These are phyloP conservation scores for Pleoardoris graminearum DNA, from an alignment of 2,329 filamentous ascomycete species.

Conservation along the genomic window DNA sequence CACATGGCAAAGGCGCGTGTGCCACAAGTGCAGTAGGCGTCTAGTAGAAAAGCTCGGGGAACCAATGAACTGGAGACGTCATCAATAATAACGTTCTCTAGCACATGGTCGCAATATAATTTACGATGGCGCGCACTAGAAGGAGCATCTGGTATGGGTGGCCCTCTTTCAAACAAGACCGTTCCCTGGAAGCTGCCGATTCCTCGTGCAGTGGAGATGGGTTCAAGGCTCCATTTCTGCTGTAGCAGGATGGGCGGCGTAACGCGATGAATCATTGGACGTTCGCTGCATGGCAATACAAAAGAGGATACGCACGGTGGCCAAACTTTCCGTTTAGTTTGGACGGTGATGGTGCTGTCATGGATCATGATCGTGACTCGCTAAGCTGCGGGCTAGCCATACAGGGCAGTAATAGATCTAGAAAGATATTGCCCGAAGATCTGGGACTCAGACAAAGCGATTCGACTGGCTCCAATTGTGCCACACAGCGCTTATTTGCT, in stretches of 20 bases:
- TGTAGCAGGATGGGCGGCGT: slow-evolving; percentile 24
- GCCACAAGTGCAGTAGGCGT: neutral
- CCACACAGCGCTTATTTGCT: too few relatives aligned
- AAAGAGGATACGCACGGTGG: slow-evolving; percentile 23
- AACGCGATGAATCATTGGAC: slow-evolving; percentile 26
- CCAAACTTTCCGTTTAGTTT: slow-evolving; percentile 3
- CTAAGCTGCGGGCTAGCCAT: slow-evolving; percentile 19
- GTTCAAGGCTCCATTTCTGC: slow-evolving; percentile 26
- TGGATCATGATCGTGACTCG: slow-evolving; percentile 34
- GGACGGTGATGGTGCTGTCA: slow-evolving; percentile 35
- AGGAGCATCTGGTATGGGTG: slow-evolving; percentile 13
- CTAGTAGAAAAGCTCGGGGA: slow-evolving; percentile 12
- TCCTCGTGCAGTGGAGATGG: slow-evolving; percentile 32
- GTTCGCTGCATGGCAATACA: slow-evolving; percentile 25
- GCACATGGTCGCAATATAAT: slow-evolving; percentile 21
- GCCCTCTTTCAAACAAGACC: slow-evolving; percentile 32
- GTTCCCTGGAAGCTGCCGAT: slow-evolving; percentile 20
- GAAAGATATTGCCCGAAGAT: slow-evolving; percentile 11
- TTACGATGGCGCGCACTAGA: slow-evolving; percentile 27
- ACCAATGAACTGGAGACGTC: slow-evolving; percentile 10
- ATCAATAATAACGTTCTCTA: slow-evolving; percentile 7
- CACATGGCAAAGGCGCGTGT: slow-evolving; percentile 7
- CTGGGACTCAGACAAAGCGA: slow-evolving; percentile 15
- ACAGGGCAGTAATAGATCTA: slow-evolving; percentile 19
- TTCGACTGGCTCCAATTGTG: neutral